phyloP scores from a whole-genome alignment of 106 monocot genomes.

The Chionographis japonica region DNA sequence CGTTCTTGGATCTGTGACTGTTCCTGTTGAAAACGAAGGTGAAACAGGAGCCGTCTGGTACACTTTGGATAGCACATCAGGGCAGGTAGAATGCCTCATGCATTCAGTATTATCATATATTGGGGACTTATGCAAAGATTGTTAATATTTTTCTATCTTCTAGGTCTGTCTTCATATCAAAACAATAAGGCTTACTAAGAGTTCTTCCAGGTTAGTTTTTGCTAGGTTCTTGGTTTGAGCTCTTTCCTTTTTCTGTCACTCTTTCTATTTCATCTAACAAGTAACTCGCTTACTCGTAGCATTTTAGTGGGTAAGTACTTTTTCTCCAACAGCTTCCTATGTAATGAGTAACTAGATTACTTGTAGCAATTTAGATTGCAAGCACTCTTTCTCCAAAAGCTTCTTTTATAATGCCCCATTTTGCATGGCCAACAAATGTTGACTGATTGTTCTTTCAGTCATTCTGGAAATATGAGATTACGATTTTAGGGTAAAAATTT shows the following conservation, averaged over 20 bases:
- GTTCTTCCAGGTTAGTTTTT: conserved; percentile 64
- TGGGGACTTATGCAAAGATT: background rate
- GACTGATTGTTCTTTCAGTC: too few relatives aligned
- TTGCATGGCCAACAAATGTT: too few relatives aligned
- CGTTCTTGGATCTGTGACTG: conserved; percentile 87
- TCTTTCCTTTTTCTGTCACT: background rate
- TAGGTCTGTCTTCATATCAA: conserved; percentile 99
- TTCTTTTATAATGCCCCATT: too few relatives aligned
- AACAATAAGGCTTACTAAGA: conserved; percentile 46
- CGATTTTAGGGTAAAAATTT: too few relatives aligned
- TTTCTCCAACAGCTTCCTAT: too few relatives aligned
- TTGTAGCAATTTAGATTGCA: too few relatives aligned
- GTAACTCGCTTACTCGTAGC: too few relatives aligned
- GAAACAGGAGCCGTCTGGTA: conserved; percentile 84
- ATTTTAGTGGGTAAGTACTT: too few relatives aligned
- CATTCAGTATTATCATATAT: conserved; percentile 2
- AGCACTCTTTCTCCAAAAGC: too few relatives aligned
- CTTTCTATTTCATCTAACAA: background rate
- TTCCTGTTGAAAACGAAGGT: conserved; percentile 75
- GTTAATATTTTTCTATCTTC: conserved; percentile 5
- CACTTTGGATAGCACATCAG: conserved; percentile 72
- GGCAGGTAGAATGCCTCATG: conserved; percentile 53
- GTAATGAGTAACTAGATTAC: too few relatives aligned
- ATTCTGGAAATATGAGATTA: too few relatives aligned
- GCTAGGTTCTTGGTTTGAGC: conserved; percentile 5